Base-by-base conservation (phyloP, 163 green algal species). In the Volvox carteri region DNA sequence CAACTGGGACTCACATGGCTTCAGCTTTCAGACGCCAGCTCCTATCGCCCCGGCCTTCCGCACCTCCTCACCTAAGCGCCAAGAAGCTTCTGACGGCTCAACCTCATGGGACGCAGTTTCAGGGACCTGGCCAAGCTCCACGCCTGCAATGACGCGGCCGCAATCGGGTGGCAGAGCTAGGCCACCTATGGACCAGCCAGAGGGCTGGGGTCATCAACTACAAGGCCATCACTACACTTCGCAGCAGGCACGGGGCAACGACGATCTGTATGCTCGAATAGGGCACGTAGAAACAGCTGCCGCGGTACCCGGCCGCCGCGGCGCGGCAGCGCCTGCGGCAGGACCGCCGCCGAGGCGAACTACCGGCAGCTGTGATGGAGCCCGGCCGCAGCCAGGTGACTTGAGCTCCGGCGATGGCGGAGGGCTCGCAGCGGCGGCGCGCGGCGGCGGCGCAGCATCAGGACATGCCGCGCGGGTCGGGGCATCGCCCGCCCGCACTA, bases 141-240 rank as follows among this genome's bases (percentile, higher is more conserved):
- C 41, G 7, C 78, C 60, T 2, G 1, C 12, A 30, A 25, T 58
- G 28, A 58, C 23, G 42, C 28, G 75, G 50, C 75, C 75, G 6
- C 48, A 39, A n/a, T 84, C 75, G 30, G 75, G n/a, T 25, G 75
- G 75, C 1, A 35, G 75, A 30, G 7, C 75, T 14, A 50, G 7
- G 65, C 1, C 56, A 35, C 54, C 41, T 19, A 35, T 33, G 11
- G 67, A 80, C 81, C 81, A 87, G 19, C 62, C 78, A 4, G 80
- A 78, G 60, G 4, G 78, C 8, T 87, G 80, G 80, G 39, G 25
- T 39, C 78, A 48, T 6, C 44, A 87, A 62, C 80, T 78, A 21
- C 62, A 87, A n/a, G n/a, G n/a, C n/a, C n/a, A n/a, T n/a, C n/a
- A n/a, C n/a, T n/a, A n/a, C n/a, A n/a, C n/a, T n/a, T n/a, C n/a